A percentile compares a stretch with the other conserved stretches of the same genome.
phyloP scores from a whole-genome alignment of 306 rosid species.

The Sicyos edulis region DNA sequence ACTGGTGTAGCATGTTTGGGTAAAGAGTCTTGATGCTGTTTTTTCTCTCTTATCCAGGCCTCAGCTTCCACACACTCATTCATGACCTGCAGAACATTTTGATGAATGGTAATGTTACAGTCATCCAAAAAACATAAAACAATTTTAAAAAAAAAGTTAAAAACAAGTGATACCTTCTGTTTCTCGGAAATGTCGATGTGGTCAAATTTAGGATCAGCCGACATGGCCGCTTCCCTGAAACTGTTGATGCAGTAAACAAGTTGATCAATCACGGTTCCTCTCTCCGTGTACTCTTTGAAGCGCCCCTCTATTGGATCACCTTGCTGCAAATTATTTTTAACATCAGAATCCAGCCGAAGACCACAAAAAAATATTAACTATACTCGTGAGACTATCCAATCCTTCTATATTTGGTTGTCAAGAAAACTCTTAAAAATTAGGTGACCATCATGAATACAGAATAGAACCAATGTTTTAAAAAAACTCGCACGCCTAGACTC shows the following conservation, averaged over 20 bases:
- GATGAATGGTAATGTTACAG: neutral
- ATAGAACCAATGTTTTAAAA: too few relatives aligned
- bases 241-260: constrained; percentile 51
- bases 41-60: constrained; percentile 76
- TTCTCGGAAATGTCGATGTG: constrained; percentile 79
- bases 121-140: too few relatives aligned
- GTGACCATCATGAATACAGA: too few relatives aligned
- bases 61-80: constrained; percentile 83
- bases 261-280: constrained; percentile 65
- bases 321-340: constrained; percentile 47
- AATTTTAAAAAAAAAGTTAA: neutral
- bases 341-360: constrained; percentile 10
- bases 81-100: constrained; percentile 42
- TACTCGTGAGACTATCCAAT: too few relatives aligned
- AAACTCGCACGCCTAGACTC: too few relatives aligned
- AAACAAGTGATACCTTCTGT: constrained; percentile 48
- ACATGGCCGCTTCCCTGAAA: constrained; percentile 72
- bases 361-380: neutral
- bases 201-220: constrained; percentile 65
- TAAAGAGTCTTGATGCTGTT: constrained; percentile 62
- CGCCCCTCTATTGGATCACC: constrained; percentile 90
- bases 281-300: constrained; percentile 54
- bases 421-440: too few relatives aligned
- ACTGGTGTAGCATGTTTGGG: constrained; percentile 77
- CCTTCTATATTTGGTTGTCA: too few relatives aligned